Base-by-base conservation (phyloP, 495 filamentous ascomycete genomes). In the Schizothecium vesticola region DNA sequence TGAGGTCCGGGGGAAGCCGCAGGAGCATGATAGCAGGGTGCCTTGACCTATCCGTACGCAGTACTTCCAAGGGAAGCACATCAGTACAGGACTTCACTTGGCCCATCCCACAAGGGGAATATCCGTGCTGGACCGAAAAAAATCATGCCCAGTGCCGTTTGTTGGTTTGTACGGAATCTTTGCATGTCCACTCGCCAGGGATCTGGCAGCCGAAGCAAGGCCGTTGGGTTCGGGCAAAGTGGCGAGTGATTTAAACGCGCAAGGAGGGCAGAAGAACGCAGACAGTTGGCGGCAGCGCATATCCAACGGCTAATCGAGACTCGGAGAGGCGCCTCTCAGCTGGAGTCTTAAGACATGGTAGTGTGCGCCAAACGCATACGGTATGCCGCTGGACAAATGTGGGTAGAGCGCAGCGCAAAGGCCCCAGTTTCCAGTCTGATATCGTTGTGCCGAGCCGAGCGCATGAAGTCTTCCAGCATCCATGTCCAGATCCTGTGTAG, bases 141-240 rank as follows among this genome's bases (percentile, higher is more conserved):
- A 33, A n/a, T 51, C 43, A 51, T 51, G 43, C 43, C 43, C 43
- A 51, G 43, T 51, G 43, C 19, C 43, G 43, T 4, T 8, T 51
- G 43, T 51, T 51, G 43, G 43, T 8, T 43, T 19, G 43, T 51
- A 19, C 16, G 43, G 16, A 16, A 23, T 33, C 36, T 26, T 16
- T 29, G 23, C 29, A 31, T 51, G 25, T 23, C 24, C 61, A 25
- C 56, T 29, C 60, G 8, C n/a, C 58, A 71, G 63, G 58, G 65
- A 56, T 65, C 51, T 67, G 57, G 59, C 61, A 70, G 63, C 56
- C 63, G 65, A 68, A 68, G 70, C 72, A 73, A 64, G 56, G 68
- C 72, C 75, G 73, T 77, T 77, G 67, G 66, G 75, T 58, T 70
- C n/a, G 64, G 68, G 68, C 71, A 36, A 69, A 75, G 66, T 58